Evolutionary conservation across 805 yeast species (phyloP).

Genomic region (Yarrowia sp.): DNA sequence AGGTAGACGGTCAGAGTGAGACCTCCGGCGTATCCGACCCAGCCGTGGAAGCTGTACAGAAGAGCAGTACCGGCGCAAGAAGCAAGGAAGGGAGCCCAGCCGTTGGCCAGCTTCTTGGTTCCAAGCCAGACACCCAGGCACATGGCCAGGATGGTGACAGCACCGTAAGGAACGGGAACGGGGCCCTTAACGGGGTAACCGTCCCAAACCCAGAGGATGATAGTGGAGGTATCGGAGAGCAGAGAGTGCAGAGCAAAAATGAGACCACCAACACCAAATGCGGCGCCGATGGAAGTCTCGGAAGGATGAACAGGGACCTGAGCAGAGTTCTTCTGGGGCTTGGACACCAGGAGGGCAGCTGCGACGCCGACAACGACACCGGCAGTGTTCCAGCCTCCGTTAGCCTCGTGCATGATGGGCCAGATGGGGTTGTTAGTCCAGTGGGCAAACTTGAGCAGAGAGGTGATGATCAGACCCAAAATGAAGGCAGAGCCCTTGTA

Average conservation of each 20-base stretch:
- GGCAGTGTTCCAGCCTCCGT: conserved; percentile 79
- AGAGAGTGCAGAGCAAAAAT: conserved; percentile 69
- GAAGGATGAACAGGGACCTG: conserved; percentile 32
- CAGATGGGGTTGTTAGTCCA: conserved; percentile 91
- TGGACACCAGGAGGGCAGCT: conserved; percentile 62
- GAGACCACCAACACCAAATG: conserved; percentile 72
- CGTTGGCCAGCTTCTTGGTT: conserved; percentile 34
- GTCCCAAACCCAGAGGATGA: conserved; percentile 94
- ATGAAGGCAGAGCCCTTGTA: conserved; percentile 56
- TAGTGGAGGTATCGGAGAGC: conserved; percentile 77
- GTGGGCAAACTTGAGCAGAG: conserved; percentile 68
- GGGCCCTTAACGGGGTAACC: conserved; percentile 90
- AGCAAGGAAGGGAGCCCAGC: conserved; percentile 39
- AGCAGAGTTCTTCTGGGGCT: conserved; percentile 28
- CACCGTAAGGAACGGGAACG: conserved; percentile 80
- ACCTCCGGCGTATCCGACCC: conserved; percentile 78
- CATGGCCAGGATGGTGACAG: conserved; percentile 58
- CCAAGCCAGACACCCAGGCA: conserved; percentile 55
- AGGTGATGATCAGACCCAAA: conserved; percentile 69
- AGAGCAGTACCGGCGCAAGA: conserved; percentile 52
- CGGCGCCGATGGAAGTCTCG: conserved; percentile 44
- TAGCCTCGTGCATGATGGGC: conserved; percentile 84
- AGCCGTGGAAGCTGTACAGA: conserved; percentile 53
- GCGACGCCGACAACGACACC: conserved; percentile 64
- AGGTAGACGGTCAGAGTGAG: conserved; percentile 58